Base-by-base conservation (phyloP, 2,329 filamentous ascomycete species). In the Ascocoryne sarcoides region DNA sequence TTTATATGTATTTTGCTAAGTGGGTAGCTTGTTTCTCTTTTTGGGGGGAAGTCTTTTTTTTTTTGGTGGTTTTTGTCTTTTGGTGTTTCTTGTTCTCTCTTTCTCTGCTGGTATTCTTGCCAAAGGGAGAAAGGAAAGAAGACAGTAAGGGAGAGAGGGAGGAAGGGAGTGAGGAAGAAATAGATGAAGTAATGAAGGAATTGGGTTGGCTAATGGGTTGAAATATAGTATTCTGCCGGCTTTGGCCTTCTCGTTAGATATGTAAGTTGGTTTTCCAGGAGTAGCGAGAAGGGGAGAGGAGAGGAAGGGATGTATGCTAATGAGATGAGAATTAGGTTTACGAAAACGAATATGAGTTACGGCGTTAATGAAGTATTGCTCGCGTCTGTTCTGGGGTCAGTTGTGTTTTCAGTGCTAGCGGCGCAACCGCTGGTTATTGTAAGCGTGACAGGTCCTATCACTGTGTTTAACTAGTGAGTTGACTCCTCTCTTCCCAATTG, bases 1-100 rank as follows among this genome's bases (percentile, higher is more conserved):
- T 93, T 20, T 93, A 93, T 64, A 94, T 93, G 84, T 94, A 92
- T 66, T 94, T 93, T 71, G 86, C 87, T 48, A 93, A 93, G 85
- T 90, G 71, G 57, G 71, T 47, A 14, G 10, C 12, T 10, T n/a
- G n/a, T n/a, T n/a, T n/a, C n/a, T n/a, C n/a, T n/a, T n/a, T n/a
- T n/a, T n/a, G n/a, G n/a, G n/a, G n/a, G n/a, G n/a, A n/a, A n/a
- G n/a, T n/a, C n/a, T n/a, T n/a, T n/a, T n/a, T n/a, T n/a, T n/a
- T n/a, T n/a, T n/a, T n/a, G n/a, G n/a, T n/a, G n/a, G n/a, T 18
- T 23, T 17, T 12, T 28, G n/a, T 15, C 8, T 26, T 33, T 8
- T n/a, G 18, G 8, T 10, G 7, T 26, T 44, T 23, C 39, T 16
- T 44, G 32, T 45, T 53, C n/a, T n/a, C n/a, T n/a, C n/a, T n/a